Percentiles rank a stretch among this genome's conserved stretches.
phyloP scores from a whole-genome alignment of 78 protist genomes.

The Dictyostelium intermedium region DNA sequence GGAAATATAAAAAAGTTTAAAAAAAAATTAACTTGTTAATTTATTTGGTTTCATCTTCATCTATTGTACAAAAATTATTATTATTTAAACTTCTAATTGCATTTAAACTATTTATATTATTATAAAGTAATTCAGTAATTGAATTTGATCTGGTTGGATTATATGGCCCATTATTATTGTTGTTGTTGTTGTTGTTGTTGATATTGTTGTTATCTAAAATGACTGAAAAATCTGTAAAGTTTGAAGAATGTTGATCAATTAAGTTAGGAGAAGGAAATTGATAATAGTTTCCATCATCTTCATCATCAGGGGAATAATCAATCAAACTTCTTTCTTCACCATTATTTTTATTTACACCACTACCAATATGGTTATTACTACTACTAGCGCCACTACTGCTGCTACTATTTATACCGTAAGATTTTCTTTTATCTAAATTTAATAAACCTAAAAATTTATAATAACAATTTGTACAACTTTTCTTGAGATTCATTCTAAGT shows the following conservation, averaged over 20 bases:
- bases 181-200: neutral
- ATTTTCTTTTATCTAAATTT: neutral
- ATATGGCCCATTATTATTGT: neutral
- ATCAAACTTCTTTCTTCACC: neutral
- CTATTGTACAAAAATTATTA: neutral
- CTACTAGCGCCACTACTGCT: too few species aligned
- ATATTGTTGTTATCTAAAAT: neutral
- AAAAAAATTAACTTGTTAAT: neutral
- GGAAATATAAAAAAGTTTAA: too few species aligned
- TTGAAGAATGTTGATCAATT: neutral
- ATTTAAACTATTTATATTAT: neutral
- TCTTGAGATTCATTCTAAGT: conserved; percentile 25
- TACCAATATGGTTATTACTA: too few species aligned
- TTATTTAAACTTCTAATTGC: neutral
- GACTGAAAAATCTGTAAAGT: neutral
- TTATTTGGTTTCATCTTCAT: neutral
- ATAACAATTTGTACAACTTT: neutral
- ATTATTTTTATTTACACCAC: neutral
- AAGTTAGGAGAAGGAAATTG: neutral
- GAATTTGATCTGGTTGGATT: neutral
- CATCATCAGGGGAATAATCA: neutral
- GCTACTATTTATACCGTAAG: neutral
- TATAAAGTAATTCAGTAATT: neutral
- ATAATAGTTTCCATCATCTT: neutral
- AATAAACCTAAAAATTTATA: neutral